A percentile compares a stretch with the other conserved stretches of the same genome.
phyloP scores from a whole-genome alignment of 2,329 filamentous ascomycete species.

The Nothopassalora personata region DNA sequence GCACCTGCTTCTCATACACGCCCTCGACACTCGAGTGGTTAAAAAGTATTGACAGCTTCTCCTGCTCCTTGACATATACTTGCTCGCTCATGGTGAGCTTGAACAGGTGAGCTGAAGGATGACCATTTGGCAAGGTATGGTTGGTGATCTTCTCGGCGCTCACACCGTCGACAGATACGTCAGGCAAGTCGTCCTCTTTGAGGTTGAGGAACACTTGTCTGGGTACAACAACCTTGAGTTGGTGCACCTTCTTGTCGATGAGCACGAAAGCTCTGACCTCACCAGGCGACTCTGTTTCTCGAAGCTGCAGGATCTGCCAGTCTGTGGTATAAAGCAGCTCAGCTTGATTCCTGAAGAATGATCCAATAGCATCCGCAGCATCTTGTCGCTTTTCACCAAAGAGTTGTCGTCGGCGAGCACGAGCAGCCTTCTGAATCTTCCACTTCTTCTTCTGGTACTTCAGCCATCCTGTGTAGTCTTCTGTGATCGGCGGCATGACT shows the following conservation, averaged over 20 bases:
- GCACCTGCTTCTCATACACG: constrained; percentile 91
- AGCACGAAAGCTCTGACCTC: constrained; percentile 84
- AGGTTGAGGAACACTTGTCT: constrained; percentile 88
- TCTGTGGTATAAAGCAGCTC: constrained; percentile 84
- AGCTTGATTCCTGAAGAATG: constrained; percentile 84
- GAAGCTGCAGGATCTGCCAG: constrained; percentile 90
- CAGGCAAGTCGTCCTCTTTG: constrained; percentile 78
- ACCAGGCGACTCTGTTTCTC: constrained; percentile 75
- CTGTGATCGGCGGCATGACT: constrained; percentile 74
- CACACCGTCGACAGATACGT: constrained; percentile 80
- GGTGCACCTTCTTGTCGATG: constrained; percentile 88
- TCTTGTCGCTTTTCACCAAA: constrained; percentile 76
- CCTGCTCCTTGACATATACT: constrained; percentile 75
- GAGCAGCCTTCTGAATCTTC: constrained; percentile 92
- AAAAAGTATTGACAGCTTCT: constrained; percentile 77
- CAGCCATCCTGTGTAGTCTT: constrained; percentile 83
- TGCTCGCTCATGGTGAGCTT: constrained; percentile 87
- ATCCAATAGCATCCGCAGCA: constrained; percentile 57
- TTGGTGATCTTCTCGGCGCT: constrained; percentile 89
- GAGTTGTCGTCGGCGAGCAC: constrained; percentile 76
- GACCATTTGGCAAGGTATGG: constrained; percentile 89
- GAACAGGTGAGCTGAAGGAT: constrained; percentile 89
- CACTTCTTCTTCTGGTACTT: constrained; percentile 97
- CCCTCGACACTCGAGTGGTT: constrained; percentile 93
- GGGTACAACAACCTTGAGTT: constrained; percentile 80